A percentile compares a stretch with the other conserved stretches of the same genome.
Evolutionary conservation across 495 filamentous ascomycete genomes (phyloP).

Genomic region (Cercophora newfieldiana): DNA sequence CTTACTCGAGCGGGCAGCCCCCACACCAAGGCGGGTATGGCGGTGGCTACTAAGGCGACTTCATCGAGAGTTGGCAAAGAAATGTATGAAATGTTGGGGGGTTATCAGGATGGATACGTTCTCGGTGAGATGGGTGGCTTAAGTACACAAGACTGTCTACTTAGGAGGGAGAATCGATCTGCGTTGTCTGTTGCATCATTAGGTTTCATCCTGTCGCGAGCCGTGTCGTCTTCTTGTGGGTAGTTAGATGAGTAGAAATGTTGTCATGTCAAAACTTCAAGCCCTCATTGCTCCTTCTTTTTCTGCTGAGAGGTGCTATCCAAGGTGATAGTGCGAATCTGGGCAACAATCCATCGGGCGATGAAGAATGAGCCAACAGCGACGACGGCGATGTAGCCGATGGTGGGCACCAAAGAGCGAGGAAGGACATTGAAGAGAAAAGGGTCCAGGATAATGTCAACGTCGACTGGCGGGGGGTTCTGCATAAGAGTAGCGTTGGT

Average conservation of each 20-base stretch:
- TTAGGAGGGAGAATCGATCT: not conserved
- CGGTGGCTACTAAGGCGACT: not conserved
- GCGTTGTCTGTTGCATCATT: slow-evolving; percentile 4
- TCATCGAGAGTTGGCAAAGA: not conserved
- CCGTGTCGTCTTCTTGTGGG: not conserved
- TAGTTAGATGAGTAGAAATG: slow-evolving; percentile 13
- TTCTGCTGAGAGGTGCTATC: slow-evolving; percentile 3
- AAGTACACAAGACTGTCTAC: slow-evolving; percentile 13
- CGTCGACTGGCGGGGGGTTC: slow-evolving; percentile 68
- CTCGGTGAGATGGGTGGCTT: not conserved
- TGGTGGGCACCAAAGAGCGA: slow-evolving; percentile 66
- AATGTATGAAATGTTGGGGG: not conserved
- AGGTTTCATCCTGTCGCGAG: slow-evolving; percentile 4
- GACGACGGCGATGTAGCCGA: slow-evolving; percentile 58
- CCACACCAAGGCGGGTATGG: slow-evolving; percentile 18
- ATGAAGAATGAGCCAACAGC: slow-evolving; percentile 52
- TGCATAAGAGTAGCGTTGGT: slow-evolving; percentile 72
- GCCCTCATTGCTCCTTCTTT: slow-evolving; percentile 40
- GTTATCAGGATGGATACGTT: not conserved
- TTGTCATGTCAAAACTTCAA: not conserved
- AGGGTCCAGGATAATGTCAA: slow-evolving; percentile 90
- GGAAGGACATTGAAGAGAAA: slow-evolving; percentile 73
- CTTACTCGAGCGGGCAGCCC: slow-evolving; percentile 18
- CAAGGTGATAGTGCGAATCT: slow-evolving; percentile 18
- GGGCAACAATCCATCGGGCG: slow-evolving; percentile 37